Evolutionary conservation across 805 yeast genomes (phyloP).

Genomic region (Blastobotrys mokoenaii): DNA sequence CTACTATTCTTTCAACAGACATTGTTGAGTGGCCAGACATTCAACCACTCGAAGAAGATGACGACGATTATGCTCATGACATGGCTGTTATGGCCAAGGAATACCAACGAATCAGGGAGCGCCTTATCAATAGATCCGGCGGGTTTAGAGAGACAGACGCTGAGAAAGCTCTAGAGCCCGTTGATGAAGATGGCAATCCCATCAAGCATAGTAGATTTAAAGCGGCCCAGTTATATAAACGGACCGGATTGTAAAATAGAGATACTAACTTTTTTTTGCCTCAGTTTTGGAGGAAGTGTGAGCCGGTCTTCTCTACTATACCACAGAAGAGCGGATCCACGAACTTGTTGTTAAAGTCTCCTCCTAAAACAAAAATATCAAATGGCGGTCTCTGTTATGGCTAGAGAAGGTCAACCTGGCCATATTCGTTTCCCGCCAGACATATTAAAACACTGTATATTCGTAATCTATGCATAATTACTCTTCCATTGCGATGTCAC

Average conservation of each 20-base stretch:
- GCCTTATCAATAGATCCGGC: conserved; percentile 39
- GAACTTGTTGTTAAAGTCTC: too few species aligned
- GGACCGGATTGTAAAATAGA: too few species aligned
- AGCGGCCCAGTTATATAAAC: conserved; percentile 34
- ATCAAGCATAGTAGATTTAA: conserved; percentile 59
- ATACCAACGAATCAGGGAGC: conserved; percentile 49
- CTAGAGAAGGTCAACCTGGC: too few species aligned
- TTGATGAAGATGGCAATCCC: conserved; percentile 56
- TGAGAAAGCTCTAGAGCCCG: conserved; percentile 56
- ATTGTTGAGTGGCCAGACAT: conserved; percentile 16
- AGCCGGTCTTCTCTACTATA: too few species aligned
- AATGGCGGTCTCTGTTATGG: too few species aligned
- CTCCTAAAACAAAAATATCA: too few species aligned
- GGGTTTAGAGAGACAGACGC: conserved; percentile 40
- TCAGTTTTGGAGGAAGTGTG: too few species aligned
- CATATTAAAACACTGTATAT: too few species aligned
- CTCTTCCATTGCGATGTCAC: not conserved
- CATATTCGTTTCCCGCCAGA: too few species aligned
- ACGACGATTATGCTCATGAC: conserved; percentile 27
- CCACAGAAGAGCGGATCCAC: too few species aligned
- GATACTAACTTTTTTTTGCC: too few species aligned
- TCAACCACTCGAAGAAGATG: conserved; percentile 22
- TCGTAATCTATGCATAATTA: not conserved
- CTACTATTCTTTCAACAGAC: not conserved
- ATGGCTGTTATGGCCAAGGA: conserved; percentile 43